Conservation (phyloP, 331 rosid species). For the Malus hybrid region DNA sequence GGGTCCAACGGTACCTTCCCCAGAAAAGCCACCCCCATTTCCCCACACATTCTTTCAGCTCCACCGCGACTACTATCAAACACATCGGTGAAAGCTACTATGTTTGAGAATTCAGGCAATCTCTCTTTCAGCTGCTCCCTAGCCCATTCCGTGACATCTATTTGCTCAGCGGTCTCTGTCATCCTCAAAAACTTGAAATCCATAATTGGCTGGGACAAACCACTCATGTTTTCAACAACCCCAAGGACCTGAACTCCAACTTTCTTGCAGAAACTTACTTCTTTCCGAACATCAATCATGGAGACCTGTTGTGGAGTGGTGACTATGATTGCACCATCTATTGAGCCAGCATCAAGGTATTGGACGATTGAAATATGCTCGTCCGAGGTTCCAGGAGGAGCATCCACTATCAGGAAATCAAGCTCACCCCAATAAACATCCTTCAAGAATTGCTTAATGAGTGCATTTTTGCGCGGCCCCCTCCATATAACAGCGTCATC, state of each 20-base stretch:
- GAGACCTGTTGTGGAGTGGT: slow-evolving; percentile 95
- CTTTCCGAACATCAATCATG: slow-evolving; percentile 81
- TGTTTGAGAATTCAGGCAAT: slow-evolving; percentile 51
- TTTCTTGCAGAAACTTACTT: slow-evolving; percentile 79
- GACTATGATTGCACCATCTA: slow-evolving; percentile 85
- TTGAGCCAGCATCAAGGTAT: slow-evolving; percentile 55
- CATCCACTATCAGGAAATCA: slow-evolving; percentile 82
- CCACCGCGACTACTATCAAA: slow-evolving; percentile 91
- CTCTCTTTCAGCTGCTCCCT: slow-evolving; percentile 52
- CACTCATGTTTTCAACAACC: slow-evolving; percentile 90
- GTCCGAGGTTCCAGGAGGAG: slow-evolving; percentile 97
- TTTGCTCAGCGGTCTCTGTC: slow-evolving; percentile 52
- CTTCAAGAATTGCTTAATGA: slow-evolving; percentile 81
- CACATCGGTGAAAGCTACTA: slow-evolving; percentile 68
- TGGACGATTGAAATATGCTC: slow-evolving; percentile 85
- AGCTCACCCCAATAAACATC: slow-evolving; percentile 90
- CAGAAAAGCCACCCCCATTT: slow-evolving; percentile 78
- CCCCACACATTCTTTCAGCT: slow-evolving; percentile 69
- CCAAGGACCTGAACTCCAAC: slow-evolving; percentile 76
- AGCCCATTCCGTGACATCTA: slow-evolving; percentile 66
- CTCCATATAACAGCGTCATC: slow-evolving; percentile 84
- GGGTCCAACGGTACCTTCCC: slow-evolving; percentile 95
- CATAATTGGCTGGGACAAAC: slow-evolving; percentile 52
- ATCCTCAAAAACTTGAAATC: slow-evolving; percentile 54
- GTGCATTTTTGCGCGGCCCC: slow-evolving; percentile 85